Evolutionary conservation across 2,329 filamentous ascomycete genomes (phyloP).

Genomic region (Malbranchea cinnamomea): DNA sequence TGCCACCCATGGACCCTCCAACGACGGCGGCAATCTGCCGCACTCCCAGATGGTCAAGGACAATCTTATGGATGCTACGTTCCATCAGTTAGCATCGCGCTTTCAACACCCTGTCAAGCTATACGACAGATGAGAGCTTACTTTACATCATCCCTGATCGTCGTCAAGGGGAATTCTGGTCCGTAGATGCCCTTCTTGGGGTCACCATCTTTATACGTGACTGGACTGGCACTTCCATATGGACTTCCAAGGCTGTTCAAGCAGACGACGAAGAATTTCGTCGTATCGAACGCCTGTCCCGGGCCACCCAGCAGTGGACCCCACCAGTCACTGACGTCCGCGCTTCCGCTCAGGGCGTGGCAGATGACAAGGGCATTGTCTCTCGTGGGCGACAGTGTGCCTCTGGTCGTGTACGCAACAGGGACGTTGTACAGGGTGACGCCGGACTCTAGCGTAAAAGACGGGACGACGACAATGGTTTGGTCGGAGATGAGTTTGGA

Average conservation of each 20-base stretch:
- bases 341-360: slow-evolving; percentile 39
- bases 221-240: slow-evolving; percentile 39
- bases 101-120: neutral
- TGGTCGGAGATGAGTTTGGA: slow-evolving; percentile 76
- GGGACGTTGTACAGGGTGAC: slow-evolving; percentile 63
- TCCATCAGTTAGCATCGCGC: neutral
- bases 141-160: slow-evolving; percentile 90
- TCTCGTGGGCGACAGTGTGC: slow-evolving; percentile 37
- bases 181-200: slow-evolving; percentile 63
- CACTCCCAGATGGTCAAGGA: slow-evolving; percentile 40
- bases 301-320: slow-evolving; percentile 37
- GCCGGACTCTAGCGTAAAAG: slow-evolving; percentile 86
- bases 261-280: slow-evolving; percentile 39
- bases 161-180: slow-evolving; percentile 90
- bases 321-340: slow-evolving; percentile 43
- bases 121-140: slow-evolving; percentile 29
- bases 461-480: slow-evolving; percentile 69
- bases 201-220: slow-evolving; percentile 73
- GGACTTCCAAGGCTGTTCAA: slow-evolving; percentile 41
- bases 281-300: slow-evolving; percentile 39
- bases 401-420: slow-evolving; percentile 49
- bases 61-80: slow-evolving; percentile 36
- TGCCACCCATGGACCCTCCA: slow-evolving; percentile 44
- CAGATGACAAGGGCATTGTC: slow-evolving; percentile 52
- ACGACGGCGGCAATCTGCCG: slow-evolving; percentile 39